These are phyloP conservation scores for Boletus reticuloceps DNA, from an alignment of 768 basidiomycete species.

Conservation along the genomic window DNA sequence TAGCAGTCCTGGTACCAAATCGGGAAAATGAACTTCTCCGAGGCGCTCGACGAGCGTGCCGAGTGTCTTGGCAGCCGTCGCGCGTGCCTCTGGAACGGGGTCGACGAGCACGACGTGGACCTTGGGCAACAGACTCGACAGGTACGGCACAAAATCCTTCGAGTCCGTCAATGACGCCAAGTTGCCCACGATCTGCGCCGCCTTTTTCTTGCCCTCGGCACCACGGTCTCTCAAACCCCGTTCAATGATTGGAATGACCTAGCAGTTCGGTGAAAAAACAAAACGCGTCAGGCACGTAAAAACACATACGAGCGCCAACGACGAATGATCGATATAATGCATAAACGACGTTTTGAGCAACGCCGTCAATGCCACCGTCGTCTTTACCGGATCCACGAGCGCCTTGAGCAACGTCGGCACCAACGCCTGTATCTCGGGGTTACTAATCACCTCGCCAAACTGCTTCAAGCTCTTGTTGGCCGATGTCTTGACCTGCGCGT, in stretches of 20 bases:
- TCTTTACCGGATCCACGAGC: conserved; percentile 92
- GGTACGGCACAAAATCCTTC: conserved; percentile 92
- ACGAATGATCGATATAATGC: conserved; percentile 97
- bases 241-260: conserved; percentile 95
- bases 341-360: conserved; percentile 94
- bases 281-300: background rate
- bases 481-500: conserved; percentile 89
- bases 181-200: conserved; percentile 97
- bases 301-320: conserved; percentile 76
- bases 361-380: conserved; percentile 76
- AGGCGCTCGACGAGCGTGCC: conserved; percentile 96
- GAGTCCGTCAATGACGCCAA: conserved; percentile 85
- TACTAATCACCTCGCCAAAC: conserved; percentile 97
- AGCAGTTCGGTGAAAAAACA: background rate
- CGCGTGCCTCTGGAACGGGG: conserved; percentile 96
- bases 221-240: conserved; percentile 89
- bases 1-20: conserved; percentile 86
- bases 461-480: conserved; percentile 96
- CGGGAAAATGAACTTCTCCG: conserved; percentile 93
- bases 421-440: conserved; percentile 92
- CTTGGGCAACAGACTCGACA: conserved; percentile 83
- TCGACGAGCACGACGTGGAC: conserved; percentile 93
- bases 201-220: conserved; percentile 93
- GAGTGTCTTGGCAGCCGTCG: conserved; percentile 94
- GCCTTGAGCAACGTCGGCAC: conserved; percentile 91